A percentile compares a stretch with the other conserved stretches of the same genome.
phyloP scores from a whole-genome alignment of 164 flowering plant species.

The Buxus sempervirens region DNA sequence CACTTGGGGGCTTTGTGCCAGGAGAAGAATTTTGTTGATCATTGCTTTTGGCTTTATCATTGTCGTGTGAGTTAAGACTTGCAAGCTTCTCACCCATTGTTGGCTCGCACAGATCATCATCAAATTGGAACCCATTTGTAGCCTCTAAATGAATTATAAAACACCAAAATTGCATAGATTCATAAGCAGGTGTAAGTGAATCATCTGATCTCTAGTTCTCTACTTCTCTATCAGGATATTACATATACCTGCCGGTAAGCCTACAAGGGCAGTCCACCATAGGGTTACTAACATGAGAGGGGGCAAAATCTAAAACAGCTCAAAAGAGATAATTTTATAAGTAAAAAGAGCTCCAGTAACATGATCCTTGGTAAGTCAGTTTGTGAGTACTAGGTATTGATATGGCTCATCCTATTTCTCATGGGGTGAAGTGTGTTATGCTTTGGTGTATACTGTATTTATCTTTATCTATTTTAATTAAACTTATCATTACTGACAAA shows the following conservation, averaged over 20 bases:
- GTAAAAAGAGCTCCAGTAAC: background rate
- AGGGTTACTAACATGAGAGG: background rate
- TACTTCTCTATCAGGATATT: background rate
- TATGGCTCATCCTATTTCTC: no score
- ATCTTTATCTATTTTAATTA: no score
- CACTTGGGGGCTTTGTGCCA: conserved; percentile 65
- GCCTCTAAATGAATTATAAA: conserved; percentile 26
- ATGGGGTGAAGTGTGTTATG: no score
- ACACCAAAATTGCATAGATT: conserved; percentile 2
- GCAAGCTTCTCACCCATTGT: conserved; percentile 93
- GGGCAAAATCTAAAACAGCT: background rate
- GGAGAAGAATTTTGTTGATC: conserved; percentile 26
- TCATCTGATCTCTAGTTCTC: background rate
- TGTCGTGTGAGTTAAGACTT: conserved; percentile 36
- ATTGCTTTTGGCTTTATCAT: conserved; percentile 14
- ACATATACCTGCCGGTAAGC: background rate
- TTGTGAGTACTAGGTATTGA: no score
- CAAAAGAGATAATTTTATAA: background rate
- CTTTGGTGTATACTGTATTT: no score
- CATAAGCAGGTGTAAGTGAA: background rate
- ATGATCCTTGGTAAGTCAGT: no score
- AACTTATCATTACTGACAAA: no score
- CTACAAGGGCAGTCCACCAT: background rate
- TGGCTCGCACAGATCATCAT: conserved; percentile 59
- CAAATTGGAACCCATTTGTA: conserved; percentile 26